Percentiles rank a stretch among this genome's conserved stretches.
These are phyloP conservation scores for Closterium sp. DNA, from an alignment of 139 green algal species.

Conservation along the genomic window DNA sequence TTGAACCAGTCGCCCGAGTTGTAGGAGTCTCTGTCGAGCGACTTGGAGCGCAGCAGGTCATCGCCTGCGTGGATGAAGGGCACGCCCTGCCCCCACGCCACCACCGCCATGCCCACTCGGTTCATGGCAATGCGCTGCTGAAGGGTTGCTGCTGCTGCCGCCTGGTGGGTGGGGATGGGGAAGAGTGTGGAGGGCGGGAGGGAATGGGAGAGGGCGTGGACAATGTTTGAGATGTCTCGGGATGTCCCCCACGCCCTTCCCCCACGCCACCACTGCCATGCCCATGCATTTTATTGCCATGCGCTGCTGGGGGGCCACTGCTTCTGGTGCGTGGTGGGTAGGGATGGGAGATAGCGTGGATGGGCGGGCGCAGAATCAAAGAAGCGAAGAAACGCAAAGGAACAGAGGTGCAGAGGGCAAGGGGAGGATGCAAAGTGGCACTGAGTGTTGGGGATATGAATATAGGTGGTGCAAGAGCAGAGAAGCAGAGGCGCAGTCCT, in stretches of 20 bases:
- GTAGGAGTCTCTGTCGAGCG: conserved; percentile 80
- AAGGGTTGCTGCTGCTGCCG: neutral
- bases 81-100: conserved; percentile 56
- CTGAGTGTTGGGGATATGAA: neutral
- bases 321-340: too few relatives aligned
- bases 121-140: neutral
- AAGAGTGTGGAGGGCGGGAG: neutral
- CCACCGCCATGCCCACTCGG: neutral
- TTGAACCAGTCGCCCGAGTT: conserved; percentile 67
- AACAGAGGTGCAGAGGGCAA: too few relatives aligned
- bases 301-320: too few relatives aligned
- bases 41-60: conserved; percentile 83
- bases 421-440: too few relatives aligned
- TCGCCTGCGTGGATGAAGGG: conserved; percentile 84
- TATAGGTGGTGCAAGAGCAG: neutral
- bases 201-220: conserved; percentile 55
- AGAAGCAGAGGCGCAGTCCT: neutral
- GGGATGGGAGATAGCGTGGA: too few relatives aligned
- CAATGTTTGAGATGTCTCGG: too few relatives aligned
- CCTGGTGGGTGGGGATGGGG: neutral
- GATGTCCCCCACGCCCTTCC: conserved; percentile 63
- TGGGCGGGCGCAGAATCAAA: too few relatives aligned
- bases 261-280: neutral
- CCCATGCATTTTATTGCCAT: too few relatives aligned
- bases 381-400: too few relatives aligned